These are phyloP conservation scores for Simplicillium aogashimaense DNA, from an alignment of 2,329 filamentous ascomycete species.

Conservation along the genomic window DNA sequence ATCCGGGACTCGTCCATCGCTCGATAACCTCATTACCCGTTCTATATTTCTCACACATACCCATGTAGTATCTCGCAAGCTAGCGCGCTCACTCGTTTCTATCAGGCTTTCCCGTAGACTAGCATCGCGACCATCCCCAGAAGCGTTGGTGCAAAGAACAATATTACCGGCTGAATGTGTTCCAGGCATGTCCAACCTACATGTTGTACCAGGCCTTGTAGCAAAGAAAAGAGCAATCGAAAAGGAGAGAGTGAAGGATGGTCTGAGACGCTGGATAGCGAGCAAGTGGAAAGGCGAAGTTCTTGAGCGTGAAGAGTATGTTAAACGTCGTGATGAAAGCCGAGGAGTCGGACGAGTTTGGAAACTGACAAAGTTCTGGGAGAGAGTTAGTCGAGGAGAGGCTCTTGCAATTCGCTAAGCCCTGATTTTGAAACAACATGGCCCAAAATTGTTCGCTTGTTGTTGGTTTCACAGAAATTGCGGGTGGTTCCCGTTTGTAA, in stretches of 20 bases:
- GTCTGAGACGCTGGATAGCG: constrained; percentile 54
- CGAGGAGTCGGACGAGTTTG: constrained; percentile 47
- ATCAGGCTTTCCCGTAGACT: constrained; percentile 56
- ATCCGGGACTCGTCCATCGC: constrained; percentile 46
- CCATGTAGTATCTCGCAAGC: constrained; percentile 51
- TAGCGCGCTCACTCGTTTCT: constrained; percentile 53
- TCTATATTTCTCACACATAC: constrained; percentile 60
- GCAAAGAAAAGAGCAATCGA: constrained; percentile 53
- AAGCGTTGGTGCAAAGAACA: constrained; percentile 50
- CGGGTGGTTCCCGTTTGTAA: too few relatives aligned
- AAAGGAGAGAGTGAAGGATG: constrained; percentile 58
- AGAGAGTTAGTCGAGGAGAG: constrained; percentile 41
- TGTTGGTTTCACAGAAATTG: too few relatives aligned
- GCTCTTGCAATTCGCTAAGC: constrained; percentile 6
- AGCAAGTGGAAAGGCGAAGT: constrained; percentile 46
- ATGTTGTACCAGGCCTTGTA: constrained; percentile 51
- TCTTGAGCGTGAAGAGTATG: constrained; percentile 34
- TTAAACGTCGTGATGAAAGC: constrained; percentile 37
- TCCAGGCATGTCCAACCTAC: constrained; percentile 27
- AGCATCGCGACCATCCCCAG: constrained; percentile 46
- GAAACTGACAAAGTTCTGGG: constrained; percentile 57
- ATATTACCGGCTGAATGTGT: constrained; percentile 58
- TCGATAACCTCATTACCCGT: constrained; percentile 51
- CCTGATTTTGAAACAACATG: too few relatives aligned
- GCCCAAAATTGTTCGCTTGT: too few relatives aligned